Conservation (phyloP, 2,329 filamentous ascomycete species). For the Aspergillus pseudoterreus region DNA sequence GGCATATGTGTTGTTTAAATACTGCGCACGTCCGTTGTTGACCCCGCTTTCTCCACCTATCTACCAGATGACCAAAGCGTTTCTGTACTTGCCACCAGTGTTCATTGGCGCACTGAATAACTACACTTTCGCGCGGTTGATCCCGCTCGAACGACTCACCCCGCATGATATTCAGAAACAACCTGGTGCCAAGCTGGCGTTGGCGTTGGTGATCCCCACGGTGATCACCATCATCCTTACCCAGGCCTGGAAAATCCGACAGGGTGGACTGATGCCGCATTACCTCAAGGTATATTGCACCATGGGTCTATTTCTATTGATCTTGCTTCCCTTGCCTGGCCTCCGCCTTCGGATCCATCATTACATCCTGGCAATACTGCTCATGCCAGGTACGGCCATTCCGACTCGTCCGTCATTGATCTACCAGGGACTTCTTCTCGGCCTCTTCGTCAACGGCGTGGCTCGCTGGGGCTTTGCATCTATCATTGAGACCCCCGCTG, state of each 20-base stretch:
- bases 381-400: constrained; percentile 83
- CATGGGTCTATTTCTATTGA: constrained; percentile 62
- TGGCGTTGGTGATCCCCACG: constrained; percentile 71
- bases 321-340: constrained; percentile 68
- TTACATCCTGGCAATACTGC: constrained; percentile 82
- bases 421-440: constrained; percentile 85
- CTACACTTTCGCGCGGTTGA: constrained; percentile 82
- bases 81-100: constrained; percentile 83
- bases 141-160: constrained; percentile 89
- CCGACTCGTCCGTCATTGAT: constrained; percentile 80
- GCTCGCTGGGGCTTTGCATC: constrained; percentile 92
- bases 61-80: constrained; percentile 77
- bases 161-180: constrained; percentile 84
- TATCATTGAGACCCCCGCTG: constrained; percentile 75
- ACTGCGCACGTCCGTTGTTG: constrained; percentile 71
- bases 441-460: constrained; percentile 89
- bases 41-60: constrained; percentile 58
- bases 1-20: constrained; percentile 81
- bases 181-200: constrained; percentile 78
- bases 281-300: constrained; percentile 76
- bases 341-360: constrained; percentile 89
- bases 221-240: constrained; percentile 65
- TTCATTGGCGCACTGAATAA: constrained; percentile 93
- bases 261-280: constrained; percentile 73
- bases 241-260: constrained; percentile 81